Percentiles rank a stretch among this genome's conserved stretches.
Evolutionary conservation across 2,329 filamentous ascomycete species (phyloP).

Genomic region (Ophiostoma populinum): DNA sequence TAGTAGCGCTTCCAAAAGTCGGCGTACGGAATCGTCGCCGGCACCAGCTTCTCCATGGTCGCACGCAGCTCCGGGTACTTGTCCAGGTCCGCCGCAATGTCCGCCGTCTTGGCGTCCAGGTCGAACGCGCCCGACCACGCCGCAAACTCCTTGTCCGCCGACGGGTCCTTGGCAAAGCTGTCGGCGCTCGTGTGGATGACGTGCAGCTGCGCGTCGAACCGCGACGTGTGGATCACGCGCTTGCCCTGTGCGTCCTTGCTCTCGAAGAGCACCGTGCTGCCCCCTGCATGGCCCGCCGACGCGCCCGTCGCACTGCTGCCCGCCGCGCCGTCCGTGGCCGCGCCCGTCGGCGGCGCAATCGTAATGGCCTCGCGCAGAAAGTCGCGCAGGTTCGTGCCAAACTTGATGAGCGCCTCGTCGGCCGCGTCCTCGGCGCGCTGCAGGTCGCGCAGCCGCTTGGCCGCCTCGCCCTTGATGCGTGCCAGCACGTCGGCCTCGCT

Average conservation of each 20-base stretch:
- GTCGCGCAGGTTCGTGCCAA: slow-evolving; percentile 75
- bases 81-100: slow-evolving; percentile 65
- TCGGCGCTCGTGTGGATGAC: slow-evolving; percentile 78
- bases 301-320: too few relatives aligned
- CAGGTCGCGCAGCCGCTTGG: slow-evolving; percentile 73
- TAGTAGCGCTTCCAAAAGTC: slow-evolving; percentile 94
- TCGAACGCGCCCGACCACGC: slow-evolving; percentile 60
- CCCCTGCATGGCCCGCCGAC: too few relatives aligned
- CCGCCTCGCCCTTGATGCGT: slow-evolving; percentile 57
- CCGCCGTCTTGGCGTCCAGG: slow-evolving; percentile 66
- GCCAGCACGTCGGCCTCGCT: slow-evolving; percentile 45
- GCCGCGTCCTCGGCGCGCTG: slow-evolving; percentile 88
- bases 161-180: slow-evolving; percentile 69
- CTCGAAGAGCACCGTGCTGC: slow-evolving; percentile 63
- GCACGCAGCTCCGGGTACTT: slow-evolving; percentile 70
- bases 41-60: slow-evolving; percentile 94
- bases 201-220: slow-evolving; percentile 90
- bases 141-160: slow-evolving; percentile 50
- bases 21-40: slow-evolving; percentile 72
- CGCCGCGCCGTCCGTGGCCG: slow-evolving; percentile 18
- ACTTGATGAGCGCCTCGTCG: slow-evolving; percentile 83
- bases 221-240: slow-evolving; percentile 82
- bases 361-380: slow-evolving; percentile 83
- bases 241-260: slow-evolving; percentile 82
- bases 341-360: slow-evolving; percentile 54